phyloP scores from a whole-genome alignment of 139 green algal species.

The Micractinium conductrix region DNA sequence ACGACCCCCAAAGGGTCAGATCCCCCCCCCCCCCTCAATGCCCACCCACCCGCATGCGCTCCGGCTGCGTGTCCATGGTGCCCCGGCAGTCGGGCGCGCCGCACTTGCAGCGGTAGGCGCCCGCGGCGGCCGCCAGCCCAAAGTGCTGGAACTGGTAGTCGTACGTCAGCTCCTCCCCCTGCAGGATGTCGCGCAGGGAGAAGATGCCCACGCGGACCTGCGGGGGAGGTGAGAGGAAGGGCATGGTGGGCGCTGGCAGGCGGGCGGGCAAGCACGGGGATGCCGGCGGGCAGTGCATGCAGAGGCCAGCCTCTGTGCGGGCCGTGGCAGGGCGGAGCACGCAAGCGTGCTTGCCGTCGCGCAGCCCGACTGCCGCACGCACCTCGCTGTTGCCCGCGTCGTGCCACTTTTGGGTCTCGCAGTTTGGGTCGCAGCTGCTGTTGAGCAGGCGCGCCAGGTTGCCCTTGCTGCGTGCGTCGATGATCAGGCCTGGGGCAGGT shows the following conservation, averaged over 20 bases:
- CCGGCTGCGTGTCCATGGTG: constrained; percentile 69
- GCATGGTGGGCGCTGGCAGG: too few relatives aligned
- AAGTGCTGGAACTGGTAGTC: constrained; percentile 84
- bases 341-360: too few relatives aligned
- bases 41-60: constrained; percentile 41
- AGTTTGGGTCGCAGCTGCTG: constrained; percentile 89
- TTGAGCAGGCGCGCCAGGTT: constrained; percentile 87
- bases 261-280: too few relatives aligned
- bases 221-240: not conserved
- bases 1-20: too few relatives aligned
- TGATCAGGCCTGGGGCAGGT: constrained; percentile 63
- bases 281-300: too few relatives aligned
- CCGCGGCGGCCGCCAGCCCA: constrained; percentile 36
- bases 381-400: constrained; percentile 64
- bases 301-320: too few relatives aligned
- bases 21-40: not conserved
- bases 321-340: too few relatives aligned
- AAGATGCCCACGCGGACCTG: constrained; percentile 65
- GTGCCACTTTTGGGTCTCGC: constrained; percentile 89
- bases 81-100: constrained; percentile 87
- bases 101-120: constrained; percentile 75
- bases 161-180: constrained; percentile 87
- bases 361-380: too few relatives aligned
- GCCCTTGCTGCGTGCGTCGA: constrained; percentile 82
- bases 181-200: constrained; percentile 54